phyloP scores from a whole-genome alignment of 768 basidiomycete species.

The Kwoniella heveanensis region DNA sequence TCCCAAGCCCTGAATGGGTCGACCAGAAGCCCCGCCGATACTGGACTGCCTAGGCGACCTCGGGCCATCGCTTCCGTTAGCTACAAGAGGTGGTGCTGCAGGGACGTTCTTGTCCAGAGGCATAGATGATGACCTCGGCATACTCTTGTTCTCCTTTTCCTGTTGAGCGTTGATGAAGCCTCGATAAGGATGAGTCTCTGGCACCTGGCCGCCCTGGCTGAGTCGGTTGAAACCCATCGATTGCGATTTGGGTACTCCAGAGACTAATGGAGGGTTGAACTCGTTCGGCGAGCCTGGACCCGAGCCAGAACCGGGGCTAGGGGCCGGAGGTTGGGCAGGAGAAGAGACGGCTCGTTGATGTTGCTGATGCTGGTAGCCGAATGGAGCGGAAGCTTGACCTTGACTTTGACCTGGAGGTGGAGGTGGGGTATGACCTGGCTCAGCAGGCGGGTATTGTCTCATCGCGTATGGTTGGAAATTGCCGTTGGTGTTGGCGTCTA shows the following conservation, averaged over 20 bases:
- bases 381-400: conserved; percentile 8
- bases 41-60: background rate
- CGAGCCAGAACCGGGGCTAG: conserved; percentile 2
- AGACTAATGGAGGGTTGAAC: background rate
- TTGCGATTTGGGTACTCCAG: conserved; percentile 34
- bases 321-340: background rate
- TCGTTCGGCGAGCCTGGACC: background rate
- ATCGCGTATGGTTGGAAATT: conserved; percentile 24
- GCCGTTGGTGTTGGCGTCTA: background rate
- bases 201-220: conserved; percentile 5
- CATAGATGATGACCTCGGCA: conserved; percentile 34
- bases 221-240: conserved; percentile 32
- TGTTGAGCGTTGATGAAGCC: conserved; percentile 22
- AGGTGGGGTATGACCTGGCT: conserved; percentile 18
- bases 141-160: conserved; percentile 16
- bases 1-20: background rate
- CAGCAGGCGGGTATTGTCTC: conserved; percentile 23
- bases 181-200: conserved; percentile 36
- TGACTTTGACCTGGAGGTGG: conserved; percentile 12
- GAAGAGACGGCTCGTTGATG: conserved; percentile 17
- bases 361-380: conserved; percentile 10
- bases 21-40: background rate
- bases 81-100: conserved; percentile 9
- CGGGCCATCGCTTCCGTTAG: background rate
- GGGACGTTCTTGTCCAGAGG: conserved; percentile 20